phyloP scores from a whole-genome alignment of 2,329 filamentous ascomycete genomes.

The Ceratocystis destructans region DNA sequence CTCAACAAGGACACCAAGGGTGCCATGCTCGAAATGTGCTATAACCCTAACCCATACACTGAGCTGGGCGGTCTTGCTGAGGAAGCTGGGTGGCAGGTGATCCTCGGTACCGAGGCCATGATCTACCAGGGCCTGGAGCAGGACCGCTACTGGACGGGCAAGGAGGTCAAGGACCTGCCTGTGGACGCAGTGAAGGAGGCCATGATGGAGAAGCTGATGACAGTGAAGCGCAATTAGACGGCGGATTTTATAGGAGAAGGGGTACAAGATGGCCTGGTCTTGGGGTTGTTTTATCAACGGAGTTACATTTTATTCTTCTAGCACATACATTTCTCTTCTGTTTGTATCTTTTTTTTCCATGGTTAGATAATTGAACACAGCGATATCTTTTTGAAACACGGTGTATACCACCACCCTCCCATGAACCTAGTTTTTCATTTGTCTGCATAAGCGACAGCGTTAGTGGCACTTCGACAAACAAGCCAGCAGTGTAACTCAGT shows the following conservation, averaged over 20 bases:
- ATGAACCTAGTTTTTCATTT: not conserved
- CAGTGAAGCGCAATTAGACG: not conserved
- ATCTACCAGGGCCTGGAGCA: slow-evolving; percentile 67
- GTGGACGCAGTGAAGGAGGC: slow-evolving; percentile 44
- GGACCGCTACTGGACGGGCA: slow-evolving; percentile 51
- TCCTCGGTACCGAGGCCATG: slow-evolving; percentile 62
- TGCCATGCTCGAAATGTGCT: slow-evolving; percentile 69
- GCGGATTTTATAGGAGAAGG: not conserved
- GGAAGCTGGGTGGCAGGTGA: slow-evolving; percentile 54
- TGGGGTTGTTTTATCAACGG: not conserved
- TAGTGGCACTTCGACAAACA: not conserved
- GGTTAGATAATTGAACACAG: not conserved
- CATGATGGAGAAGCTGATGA: slow-evolving; percentile 21
- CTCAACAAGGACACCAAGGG: slow-evolving; percentile 42
- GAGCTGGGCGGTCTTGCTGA: slow-evolving; percentile 48
- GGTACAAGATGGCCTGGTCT: not conserved
- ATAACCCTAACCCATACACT: slow-evolving; percentile 60
- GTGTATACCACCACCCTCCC: not conserved
- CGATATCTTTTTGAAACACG: not conserved
- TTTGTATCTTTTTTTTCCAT: slow-evolving; percentile 1
- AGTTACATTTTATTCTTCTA: not conserved
- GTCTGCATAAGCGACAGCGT: not conserved
- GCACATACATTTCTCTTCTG: not conserved
- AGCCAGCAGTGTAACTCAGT: not conserved
- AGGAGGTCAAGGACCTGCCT: slow-evolving; percentile 42